These are phyloP conservation scores for Ciborinia camelliae DNA, from an alignment of 2,329 filamentous ascomycete genomes.

Conservation along the genomic window DNA sequence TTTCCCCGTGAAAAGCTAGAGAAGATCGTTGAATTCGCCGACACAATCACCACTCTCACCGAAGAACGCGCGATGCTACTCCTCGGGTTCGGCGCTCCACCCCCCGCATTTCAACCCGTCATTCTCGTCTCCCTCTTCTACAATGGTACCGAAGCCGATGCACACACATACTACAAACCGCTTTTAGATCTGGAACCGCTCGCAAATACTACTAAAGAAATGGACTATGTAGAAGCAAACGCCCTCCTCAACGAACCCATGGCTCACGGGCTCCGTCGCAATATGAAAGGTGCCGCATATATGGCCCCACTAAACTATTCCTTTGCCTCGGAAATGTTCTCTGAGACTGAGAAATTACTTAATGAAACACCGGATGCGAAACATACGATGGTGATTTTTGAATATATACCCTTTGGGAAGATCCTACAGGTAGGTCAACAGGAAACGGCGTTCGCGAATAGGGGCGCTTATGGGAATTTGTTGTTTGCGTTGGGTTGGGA, in stretches of 20 bases:
- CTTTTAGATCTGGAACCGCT: constrained; percentile 36
- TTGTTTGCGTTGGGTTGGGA: constrained; percentile 36
- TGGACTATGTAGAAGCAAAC: constrained; percentile 40
- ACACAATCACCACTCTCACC: constrained; percentile 15
- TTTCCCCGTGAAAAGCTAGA: constrained; percentile 23
- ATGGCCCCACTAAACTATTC: constrained; percentile 18
- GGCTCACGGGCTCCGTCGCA: constrained; percentile 21
- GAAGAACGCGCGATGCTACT: constrained; percentile 17
- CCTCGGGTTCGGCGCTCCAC: constrained; percentile 18
- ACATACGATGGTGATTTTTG: constrained; percentile 28
- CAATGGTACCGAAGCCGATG: constrained; percentile 38
- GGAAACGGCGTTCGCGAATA: constrained; percentile 32
- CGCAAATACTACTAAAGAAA: constrained; percentile 28
- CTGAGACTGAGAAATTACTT: constrained; percentile 36
- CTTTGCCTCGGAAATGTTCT: constrained; percentile 27
- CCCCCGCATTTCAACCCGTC: constrained; percentile 11
- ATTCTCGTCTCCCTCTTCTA: constrained; percentile 34
- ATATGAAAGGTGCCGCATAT: constrained; percentile 18
- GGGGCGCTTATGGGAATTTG: constrained; percentile 31
- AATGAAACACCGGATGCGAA: constrained; percentile 24
- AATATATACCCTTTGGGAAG: constrained; percentile 28
- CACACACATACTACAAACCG: constrained; percentile 31
- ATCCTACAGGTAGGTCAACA: constrained; percentile 26
- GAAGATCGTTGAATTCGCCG: constrained; percentile 23
- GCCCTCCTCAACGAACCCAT: constrained; percentile 33